Evolutionary conservation across 371 early-diverging fungal genomes (phyloP).

Genomic region (Apophysomyces sp.): DNA sequence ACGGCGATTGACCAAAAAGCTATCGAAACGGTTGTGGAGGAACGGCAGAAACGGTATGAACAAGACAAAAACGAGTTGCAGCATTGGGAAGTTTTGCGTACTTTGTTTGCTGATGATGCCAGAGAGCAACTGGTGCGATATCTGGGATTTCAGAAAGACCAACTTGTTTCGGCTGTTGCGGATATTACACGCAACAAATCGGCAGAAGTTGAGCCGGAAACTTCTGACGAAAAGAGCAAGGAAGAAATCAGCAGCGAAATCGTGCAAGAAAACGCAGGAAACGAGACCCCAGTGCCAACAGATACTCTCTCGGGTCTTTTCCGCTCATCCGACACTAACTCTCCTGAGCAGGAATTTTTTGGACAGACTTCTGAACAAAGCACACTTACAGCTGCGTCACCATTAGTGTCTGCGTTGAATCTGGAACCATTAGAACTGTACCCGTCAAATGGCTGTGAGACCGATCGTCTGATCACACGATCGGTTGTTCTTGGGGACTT

Average conservation of each 20-base stretch:
- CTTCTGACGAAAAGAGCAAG: conserved; percentile 1
- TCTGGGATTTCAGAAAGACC: conserved; percentile 80
- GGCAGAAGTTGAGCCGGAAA: conserved; percentile 7
- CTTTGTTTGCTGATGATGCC: conserved; percentile 79
- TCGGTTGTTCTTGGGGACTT: conserved; percentile 89
- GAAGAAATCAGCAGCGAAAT: neutral
- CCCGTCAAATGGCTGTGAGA: conserved; percentile 57
- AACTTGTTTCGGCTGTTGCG: conserved; percentile 53
- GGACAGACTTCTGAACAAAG: conserved; percentile 10
- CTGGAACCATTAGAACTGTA: conserved; percentile 61
- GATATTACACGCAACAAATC: conserved; percentile 28
- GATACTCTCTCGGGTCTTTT: conserved; percentile 33
- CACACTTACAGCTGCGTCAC: conserved; percentile 7
- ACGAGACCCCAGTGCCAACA: neutral
- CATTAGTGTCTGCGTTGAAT: conserved; percentile 12
- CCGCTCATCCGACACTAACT: conserved; percentile 14
- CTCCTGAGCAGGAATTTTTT: conserved; percentile 32
- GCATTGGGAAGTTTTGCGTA: conserved; percentile 84
- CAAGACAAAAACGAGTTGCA: conserved; percentile 58
- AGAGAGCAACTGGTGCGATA: conserved; percentile 82
- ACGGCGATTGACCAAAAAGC: conserved; percentile 52
- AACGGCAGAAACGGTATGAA: conserved; percentile 41
- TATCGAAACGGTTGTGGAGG: conserved; percentile 60
- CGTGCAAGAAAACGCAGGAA: conserved; percentile 6
- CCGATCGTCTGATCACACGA: conserved; percentile 80